Evolutionary conservation across 495 filamentous ascomycete genomes (phyloP).

Genomic region (Podospora appendiculata): DNA sequence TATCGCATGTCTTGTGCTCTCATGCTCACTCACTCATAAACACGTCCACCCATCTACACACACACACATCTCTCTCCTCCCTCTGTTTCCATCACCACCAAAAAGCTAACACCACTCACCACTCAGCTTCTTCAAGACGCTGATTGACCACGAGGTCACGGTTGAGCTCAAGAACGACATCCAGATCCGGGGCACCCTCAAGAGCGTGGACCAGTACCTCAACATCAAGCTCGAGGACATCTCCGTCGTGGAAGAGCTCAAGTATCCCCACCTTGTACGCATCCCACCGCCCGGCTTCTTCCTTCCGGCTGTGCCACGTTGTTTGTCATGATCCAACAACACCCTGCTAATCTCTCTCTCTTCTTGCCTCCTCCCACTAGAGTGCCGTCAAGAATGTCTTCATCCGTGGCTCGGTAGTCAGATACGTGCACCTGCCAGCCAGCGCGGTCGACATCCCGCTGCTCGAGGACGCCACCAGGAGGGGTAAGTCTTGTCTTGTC

Average conservation of each 20-base stretch:
- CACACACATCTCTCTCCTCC: background rate
- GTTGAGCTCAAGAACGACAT: conserved; percentile 99
- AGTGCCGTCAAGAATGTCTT: conserved; percentile 96
- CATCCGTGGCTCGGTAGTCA: conserved; percentile 90
- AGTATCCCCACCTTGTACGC: conserved; percentile 83
- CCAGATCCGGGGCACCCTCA: conserved; percentile 85
- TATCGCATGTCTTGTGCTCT: too few relatives aligned
- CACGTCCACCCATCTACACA: background rate
- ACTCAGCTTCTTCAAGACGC: conserved; percentile 95
- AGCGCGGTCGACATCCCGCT: conserved; percentile 80
- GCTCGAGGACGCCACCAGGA: conserved; percentile 90
- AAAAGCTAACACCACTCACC: background rate
- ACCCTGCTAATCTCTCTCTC: background rate
- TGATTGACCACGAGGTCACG: conserved; percentile 90
- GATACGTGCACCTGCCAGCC: conserved; percentile 90
- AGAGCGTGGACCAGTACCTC: conserved; percentile 95
- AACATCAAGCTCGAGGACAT: conserved; percentile 99
- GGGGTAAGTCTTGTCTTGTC: conserved; percentile 55
- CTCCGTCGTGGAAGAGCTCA: conserved; percentile 77
- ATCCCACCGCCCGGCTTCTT: background rate
- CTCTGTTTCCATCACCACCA: background rate
- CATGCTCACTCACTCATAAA: too few relatives aligned
- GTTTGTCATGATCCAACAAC: background rate
- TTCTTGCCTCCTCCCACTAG: conserved; percentile 16
- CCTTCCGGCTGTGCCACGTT: background rate